Base-by-base conservation (phyloP, 306 rosid species). In the Dicorynia guianensis region DNA sequence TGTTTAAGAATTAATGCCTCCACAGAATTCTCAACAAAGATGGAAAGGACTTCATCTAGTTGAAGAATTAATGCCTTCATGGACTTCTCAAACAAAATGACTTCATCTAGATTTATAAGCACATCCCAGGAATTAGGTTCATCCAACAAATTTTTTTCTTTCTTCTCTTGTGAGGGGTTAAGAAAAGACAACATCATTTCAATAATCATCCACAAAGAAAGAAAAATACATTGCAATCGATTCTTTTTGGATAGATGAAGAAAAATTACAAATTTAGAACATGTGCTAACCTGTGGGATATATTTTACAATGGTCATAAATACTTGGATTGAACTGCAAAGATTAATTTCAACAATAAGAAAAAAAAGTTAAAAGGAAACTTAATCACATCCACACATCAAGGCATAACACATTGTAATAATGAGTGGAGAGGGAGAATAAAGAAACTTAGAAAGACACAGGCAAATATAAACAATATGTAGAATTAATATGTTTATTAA, bases 241-340 rank as follows among this genome's bases (percentile, higher is more conserved):
- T 18, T 25, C 12, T 10, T 63, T 47, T 19, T 11, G 30, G 69
- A 42, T 1, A 35, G 38, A 20, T 42, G 18, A 64, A 6, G 42
- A 53, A 15, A 50, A 66, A 20, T 34, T 38, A 25, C 30, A 43
- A 61, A 38, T 11, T 59, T 5, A 44, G 54, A 74, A n/a, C 5
- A 38, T 63, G 69, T n/a, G 65, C 85, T 69, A 63, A 92, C 98
- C 98, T 95, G 98, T 49, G 98, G 98, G 67, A 92, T 87, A 75
- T 95, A 95, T 82, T 95, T 95, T 84, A 95, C 82, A 61, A 60
- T 42, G 33, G 97, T 87, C 97, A 92, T 92, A 67, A 80, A 63
- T 57, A 92, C 97, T 90, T 92, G 98, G 66, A 95, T 95, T 76
- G 92, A 63, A 86, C 98, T 92, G 97, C 88, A 89, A 79, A 34